phyloP scores from a whole-genome alignment of 2,329 filamentous ascomycete species.

The Monilinia laxa region DNA sequence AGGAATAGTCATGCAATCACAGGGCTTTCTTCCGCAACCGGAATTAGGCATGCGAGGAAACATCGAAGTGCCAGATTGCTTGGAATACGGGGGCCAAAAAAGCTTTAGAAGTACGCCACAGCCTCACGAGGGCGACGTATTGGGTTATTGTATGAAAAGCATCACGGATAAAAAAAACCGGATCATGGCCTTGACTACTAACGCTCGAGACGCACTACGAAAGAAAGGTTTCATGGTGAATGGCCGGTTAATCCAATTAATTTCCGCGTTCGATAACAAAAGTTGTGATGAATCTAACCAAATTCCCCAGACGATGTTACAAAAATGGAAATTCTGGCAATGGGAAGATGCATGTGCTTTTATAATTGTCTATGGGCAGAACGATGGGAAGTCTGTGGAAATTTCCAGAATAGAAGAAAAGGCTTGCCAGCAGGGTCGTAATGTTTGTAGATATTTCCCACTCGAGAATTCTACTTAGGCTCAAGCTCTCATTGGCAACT shows the following conservation, averaged over 20 bases:
- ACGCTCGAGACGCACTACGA: neutral
- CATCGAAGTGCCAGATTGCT: neutral
- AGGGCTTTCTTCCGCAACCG: too few species aligned
- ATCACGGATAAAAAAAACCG: neutral
- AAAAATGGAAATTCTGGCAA: neutral
- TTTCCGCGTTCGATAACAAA: neutral
- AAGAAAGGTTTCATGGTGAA: neutral
- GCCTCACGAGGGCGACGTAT: neutral
- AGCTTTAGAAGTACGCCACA: neutral
- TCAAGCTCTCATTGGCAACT: too few species aligned
- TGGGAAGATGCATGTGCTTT: neutral
- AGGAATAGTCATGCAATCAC: neutral
- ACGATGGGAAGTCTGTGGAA: too few species aligned
- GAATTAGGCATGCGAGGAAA: too few species aligned
- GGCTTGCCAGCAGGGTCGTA: too few species aligned
- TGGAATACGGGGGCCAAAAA: neutral
- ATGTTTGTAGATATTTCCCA: too few species aligned
- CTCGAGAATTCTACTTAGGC: too few species aligned
- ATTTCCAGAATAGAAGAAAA: too few species aligned
- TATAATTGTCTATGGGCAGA: too few species aligned
- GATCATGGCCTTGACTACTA: neutral
- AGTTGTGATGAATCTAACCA: neutral
- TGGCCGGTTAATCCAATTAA: neutral
- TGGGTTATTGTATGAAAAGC: neutral
- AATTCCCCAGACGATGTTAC: fast-evolving